Conservation (phyloP, 1,139 yeast genomes). For the Saccharomycopsis hybrid region DNA sequence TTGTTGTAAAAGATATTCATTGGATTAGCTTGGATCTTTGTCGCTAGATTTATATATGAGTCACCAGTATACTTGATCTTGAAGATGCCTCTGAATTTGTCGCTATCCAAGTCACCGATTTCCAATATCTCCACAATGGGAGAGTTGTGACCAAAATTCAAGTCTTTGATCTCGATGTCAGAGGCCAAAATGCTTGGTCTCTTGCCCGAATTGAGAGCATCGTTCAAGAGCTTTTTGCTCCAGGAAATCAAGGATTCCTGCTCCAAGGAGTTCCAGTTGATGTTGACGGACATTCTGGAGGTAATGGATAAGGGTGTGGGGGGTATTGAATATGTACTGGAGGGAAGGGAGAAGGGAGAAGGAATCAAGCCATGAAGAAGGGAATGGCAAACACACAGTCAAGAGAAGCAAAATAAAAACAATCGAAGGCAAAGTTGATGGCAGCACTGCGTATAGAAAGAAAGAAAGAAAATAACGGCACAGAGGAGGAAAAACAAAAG, state of each 20-base stretch:
- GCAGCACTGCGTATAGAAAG: too few relatives aligned
- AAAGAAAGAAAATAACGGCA: too few relatives aligned
- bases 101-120: slow-evolving; percentile 77
- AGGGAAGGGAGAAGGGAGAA: too few relatives aligned
- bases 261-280: slow-evolving; percentile 75
- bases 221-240: slow-evolving; percentile 65
- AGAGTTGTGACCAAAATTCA: slow-evolving; percentile 71
- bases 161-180: slow-evolving; percentile 62
- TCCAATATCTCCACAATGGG: slow-evolving; percentile 79
- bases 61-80: slow-evolving; percentile 77
- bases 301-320: too few relatives aligned
- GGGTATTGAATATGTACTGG: too few relatives aligned
- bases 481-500: too few relatives aligned
- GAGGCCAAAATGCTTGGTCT: slow-evolving; percentile 74
- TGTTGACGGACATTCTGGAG: slow-evolving; percentile 61
- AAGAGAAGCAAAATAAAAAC: too few relatives aligned
- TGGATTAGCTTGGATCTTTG: slow-evolving; percentile 82
- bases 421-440: too few relatives aligned
- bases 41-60: slow-evolving; percentile 70
- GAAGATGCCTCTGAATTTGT: slow-evolving; percentile 79
- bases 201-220: slow-evolving; percentile 71
- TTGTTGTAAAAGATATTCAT: slow-evolving; percentile 54
- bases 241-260: slow-evolving; percentile 59
- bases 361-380: too few relatives aligned
- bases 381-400: too few relatives aligned